These are phyloP conservation scores for Suillus decipiens DNA, from an alignment of 768 basidiomycete genomes.

Conservation along the genomic window DNA sequence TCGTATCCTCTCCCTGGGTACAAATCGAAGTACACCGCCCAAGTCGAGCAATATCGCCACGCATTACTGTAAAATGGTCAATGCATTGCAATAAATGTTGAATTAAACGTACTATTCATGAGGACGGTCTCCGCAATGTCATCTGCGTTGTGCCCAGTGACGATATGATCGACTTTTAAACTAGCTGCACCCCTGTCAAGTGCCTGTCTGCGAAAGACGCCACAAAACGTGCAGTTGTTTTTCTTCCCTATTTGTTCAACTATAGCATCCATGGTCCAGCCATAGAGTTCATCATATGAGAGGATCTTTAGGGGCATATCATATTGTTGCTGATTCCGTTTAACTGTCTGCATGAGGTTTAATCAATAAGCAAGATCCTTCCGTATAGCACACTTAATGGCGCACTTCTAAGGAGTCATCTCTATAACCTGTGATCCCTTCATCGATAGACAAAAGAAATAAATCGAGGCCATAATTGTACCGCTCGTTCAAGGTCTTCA, in stretches of 20 bases:
- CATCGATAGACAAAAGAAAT: constrained; percentile 94
- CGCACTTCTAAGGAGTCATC: constrained; percentile 94
- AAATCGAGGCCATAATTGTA: constrained; percentile 91
- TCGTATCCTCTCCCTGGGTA: constrained; percentile 95
- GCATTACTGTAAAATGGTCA: constrained; percentile 68
- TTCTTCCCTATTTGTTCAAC: constrained; percentile 94
- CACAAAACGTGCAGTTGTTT: constrained; percentile 99
- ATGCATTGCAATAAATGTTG: background rate
- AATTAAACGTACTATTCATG: constrained; percentile 84
- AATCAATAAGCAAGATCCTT: background rate
- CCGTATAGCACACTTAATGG: background rate
- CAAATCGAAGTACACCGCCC: constrained; percentile 94
- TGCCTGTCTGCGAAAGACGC: constrained; percentile 95
- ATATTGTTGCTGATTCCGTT: constrained; percentile 95
- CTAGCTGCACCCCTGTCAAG: constrained; percentile 91
- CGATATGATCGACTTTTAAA: constrained; percentile 92
- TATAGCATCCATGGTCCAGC: constrained; percentile 99
- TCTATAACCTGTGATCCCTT: constrained; percentile 97
- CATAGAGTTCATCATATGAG: constrained; percentile 94
- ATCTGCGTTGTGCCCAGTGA: constrained; percentile 98
- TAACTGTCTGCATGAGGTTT: constrained; percentile 73
- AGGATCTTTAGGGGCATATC: constrained; percentile 94
- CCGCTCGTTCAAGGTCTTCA: constrained; percentile 93
- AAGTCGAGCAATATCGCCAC: constrained; percentile 93
- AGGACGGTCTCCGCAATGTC: constrained; percentile 98